phyloP scores from a whole-genome alignment of 352 stramenopile species.

The Phytophthora agathidicida region DNA sequence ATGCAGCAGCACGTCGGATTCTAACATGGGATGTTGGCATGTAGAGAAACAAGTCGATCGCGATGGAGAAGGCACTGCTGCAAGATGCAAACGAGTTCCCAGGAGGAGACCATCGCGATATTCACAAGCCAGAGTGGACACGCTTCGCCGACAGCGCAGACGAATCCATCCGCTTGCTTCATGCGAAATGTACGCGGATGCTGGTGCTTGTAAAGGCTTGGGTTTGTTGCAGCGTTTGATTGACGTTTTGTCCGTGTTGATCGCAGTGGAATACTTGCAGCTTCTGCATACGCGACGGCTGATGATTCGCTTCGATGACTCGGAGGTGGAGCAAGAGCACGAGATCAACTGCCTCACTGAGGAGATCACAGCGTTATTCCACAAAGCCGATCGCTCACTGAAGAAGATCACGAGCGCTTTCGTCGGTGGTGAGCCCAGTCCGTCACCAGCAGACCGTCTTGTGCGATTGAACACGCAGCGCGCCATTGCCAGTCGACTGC shows the following conservation, averaged over 20 bases:
- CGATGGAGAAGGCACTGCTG: slow-evolving; percentile 70
- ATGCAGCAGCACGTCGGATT: not conserved
- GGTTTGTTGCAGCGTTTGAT: not conserved
- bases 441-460: slow-evolving; percentile 57
- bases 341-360: slow-evolving; percentile 75
- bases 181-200: slow-evolving; percentile 78
- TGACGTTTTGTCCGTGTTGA: not conserved
- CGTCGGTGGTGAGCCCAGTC: slow-evolving; percentile 46
- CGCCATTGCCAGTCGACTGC: slow-evolving; percentile 60
- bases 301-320: slow-evolving; percentile 84
- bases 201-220: not conserved
- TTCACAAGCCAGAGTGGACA: slow-evolving; percentile 65
- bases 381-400: slow-evolving; percentile 66
- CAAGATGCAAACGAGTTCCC: slow-evolving; percentile 59
- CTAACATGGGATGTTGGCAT: slow-evolving; percentile 5
- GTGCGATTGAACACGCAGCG: slow-evolving; percentile 77
- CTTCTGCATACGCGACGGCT: slow-evolving; percentile 75
- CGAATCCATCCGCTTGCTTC: slow-evolving; percentile 64
- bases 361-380: slow-evolving; percentile 71
- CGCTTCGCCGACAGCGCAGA: slow-evolving; percentile 67
- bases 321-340: slow-evolving; percentile 66
- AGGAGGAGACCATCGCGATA: slow-evolving; percentile 33
- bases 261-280: slow-evolving; percentile 80
- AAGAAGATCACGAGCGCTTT: slow-evolving; percentile 75
- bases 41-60: slow-evolving; percentile 53